phyloP scores from a whole-genome alignment of 495 filamentous ascomycete genomes.

The Schizothecium vesticola region DNA sequence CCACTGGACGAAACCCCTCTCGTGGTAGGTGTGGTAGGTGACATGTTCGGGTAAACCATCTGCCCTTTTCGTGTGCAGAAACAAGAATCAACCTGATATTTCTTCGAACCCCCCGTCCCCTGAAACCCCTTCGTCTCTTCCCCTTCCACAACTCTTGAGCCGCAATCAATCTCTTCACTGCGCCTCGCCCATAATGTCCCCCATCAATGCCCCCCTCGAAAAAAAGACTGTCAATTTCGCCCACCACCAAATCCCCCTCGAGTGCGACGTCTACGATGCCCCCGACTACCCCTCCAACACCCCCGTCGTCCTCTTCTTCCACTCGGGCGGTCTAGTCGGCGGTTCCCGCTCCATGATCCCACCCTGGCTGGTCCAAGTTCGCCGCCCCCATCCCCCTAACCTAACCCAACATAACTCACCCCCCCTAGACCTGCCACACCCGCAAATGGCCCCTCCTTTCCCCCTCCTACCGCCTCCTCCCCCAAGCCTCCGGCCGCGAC shows the following conservation, averaged over 20 bases:
- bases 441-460: constrained; percentile 22
- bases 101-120: too few relatives aligned
- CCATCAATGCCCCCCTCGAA: neutral
- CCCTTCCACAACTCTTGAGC: neutral
- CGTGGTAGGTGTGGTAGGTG: too few relatives aligned
- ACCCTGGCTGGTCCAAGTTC: constrained; percentile 22
- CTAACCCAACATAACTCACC: constrained; percentile 20
- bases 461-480: constrained; percentile 22
- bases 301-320: constrained; percentile 24
- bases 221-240: constrained; percentile 11
- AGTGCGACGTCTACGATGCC: constrained; percentile 21
- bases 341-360: constrained; percentile 17
- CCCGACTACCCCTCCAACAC: constrained; percentile 6
- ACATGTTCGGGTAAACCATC: neutral
- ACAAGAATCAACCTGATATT: too few relatives aligned
- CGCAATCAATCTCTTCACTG: too few relatives aligned
- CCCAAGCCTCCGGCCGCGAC: constrained; percentile 10
- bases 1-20: neutral
- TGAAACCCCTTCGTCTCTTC: too few relatives aligned
- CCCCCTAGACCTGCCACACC: constrained; percentile 11
- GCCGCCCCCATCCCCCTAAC: neutral
- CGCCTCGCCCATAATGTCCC: neutral
- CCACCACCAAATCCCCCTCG: constrained; percentile 16
- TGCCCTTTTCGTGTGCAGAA: neutral
- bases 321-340: constrained; percentile 19